These are phyloP conservation scores for Groenewaldozyma sp. DNA, from an alignment of 1,139 yeast species.

Conservation along the genomic window DNA sequence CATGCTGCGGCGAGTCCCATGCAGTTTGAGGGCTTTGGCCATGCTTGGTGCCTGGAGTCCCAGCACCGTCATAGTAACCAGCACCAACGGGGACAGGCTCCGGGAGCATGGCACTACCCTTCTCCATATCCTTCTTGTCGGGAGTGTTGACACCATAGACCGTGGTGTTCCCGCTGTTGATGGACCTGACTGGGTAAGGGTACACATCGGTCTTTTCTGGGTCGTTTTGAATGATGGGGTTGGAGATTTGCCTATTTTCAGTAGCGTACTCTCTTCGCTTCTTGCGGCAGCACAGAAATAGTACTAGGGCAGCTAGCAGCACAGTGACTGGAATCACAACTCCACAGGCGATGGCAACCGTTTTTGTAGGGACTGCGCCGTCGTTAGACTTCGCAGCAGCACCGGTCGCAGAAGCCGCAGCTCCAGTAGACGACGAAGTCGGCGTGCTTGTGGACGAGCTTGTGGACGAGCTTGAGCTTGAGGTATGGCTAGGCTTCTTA, in stretches of 20 bases:
- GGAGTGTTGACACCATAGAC: conserved; percentile 9
- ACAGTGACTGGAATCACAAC: conserved; percentile 65
- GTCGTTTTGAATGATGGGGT: conserved; percentile 20
- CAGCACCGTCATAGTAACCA: conserved; percentile 2
- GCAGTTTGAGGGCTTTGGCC: conserved; percentile 5
- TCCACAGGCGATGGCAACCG: conserved; percentile 78
- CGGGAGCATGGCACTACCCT: conserved; percentile 8
- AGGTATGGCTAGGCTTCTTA: conserved; percentile 13
- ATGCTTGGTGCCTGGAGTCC: neutral
- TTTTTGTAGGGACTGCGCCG: conserved; percentile 30
- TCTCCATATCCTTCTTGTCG: conserved; percentile 9
- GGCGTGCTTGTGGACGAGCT: conserved; percentile 12
- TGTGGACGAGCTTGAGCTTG: conserved; percentile 13
- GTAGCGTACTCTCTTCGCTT: conserved; percentile 36
- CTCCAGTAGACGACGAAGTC: conserved; percentile 17
- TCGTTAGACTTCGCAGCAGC: conserved; percentile 23
- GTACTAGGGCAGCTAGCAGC: conserved; percentile 38
- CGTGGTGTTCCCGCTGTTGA: conserved; percentile 34
- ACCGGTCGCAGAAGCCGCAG: conserved; percentile 19
- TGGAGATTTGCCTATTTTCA: conserved; percentile 24
- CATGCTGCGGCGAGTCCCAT: conserved; percentile 30
- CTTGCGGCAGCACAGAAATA: conserved; percentile 54
- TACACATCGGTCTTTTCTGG: conserved; percentile 22
- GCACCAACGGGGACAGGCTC: conserved; percentile 6
- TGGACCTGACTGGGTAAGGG: conserved; percentile 31